Conservation (phyloP, 1,284 basidiomycete species). For the Exsudoporus floridanus region DNA sequence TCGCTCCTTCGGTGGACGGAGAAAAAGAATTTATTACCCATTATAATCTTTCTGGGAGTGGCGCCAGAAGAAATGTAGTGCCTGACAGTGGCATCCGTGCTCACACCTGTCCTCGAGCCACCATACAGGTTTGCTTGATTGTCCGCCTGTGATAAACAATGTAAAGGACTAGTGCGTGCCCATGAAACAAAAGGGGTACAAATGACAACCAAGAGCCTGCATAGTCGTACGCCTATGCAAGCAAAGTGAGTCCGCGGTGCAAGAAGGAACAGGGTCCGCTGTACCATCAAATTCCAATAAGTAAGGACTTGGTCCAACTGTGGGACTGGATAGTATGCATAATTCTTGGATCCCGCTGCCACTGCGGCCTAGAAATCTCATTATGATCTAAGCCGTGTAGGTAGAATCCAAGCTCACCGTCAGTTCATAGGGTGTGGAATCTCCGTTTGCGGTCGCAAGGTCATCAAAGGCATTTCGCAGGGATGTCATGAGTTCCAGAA, state of each 20-base stretch:
- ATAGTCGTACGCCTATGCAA: constrained; percentile 70
- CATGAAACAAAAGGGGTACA: constrained; percentile 24
- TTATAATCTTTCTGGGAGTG: constrained; percentile 67
- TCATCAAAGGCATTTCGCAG: constrained; percentile 56
- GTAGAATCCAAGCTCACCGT: constrained; percentile 36
- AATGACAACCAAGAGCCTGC: constrained; percentile 67
- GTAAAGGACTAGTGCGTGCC: not conserved
- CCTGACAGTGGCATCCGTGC: constrained; percentile 70
- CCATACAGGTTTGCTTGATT: constrained; percentile 86
- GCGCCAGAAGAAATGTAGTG: constrained; percentile 71
- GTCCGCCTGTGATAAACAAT: constrained; percentile 44
- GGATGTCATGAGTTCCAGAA: constrained; percentile 57
- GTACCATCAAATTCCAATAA: constrained; percentile 92
- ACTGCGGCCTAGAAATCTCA: constrained; percentile 39
- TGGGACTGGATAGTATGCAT: constrained; percentile 61
- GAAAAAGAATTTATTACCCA: constrained; percentile 52
- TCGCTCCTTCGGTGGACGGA: not conserved
- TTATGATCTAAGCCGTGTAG: not conserved
- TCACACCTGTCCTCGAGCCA: constrained; percentile 57
- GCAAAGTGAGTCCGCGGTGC: constrained; percentile 5
- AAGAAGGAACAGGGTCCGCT: constrained; percentile 3
- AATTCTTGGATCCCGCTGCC: constrained; percentile 66
- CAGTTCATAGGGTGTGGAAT: constrained; percentile 56
- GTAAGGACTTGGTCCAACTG: constrained; percentile 76
- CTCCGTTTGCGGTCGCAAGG: constrained; percentile 55